These are phyloP conservation scores for Coleophoma crateriformis DNA, from an alignment of 2,329 filamentous ascomycete genomes.

Conservation along the genomic window DNA sequence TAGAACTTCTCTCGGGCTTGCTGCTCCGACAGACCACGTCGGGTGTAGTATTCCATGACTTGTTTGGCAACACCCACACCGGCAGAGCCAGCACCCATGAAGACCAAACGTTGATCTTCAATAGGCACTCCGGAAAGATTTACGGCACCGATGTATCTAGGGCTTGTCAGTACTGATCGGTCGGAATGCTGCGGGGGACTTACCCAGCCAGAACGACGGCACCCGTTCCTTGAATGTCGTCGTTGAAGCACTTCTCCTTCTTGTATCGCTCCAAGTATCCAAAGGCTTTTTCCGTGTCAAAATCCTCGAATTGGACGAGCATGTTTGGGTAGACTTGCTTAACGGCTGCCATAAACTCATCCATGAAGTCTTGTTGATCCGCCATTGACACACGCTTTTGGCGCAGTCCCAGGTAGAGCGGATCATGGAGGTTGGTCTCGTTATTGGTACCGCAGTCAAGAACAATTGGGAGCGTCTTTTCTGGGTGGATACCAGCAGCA, in stretches of 20 bases:
- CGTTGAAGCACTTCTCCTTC: conserved; percentile 95
- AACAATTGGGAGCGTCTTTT: conserved; percentile 70
- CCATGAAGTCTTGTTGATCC: conserved; percentile 86
- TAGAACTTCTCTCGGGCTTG: conserved; percentile 89
- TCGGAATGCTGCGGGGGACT: conserved; percentile 15
- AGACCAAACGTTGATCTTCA: conserved; percentile 89
- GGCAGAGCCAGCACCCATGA: conserved; percentile 91
- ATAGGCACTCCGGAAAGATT: conserved; percentile 80
- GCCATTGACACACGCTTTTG: conserved; percentile 72
- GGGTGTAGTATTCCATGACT: conserved; percentile 94
- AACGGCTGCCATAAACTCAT: conserved; percentile 92
- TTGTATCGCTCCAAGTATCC: conserved; percentile 87
- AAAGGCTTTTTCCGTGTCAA: conserved; percentile 90
- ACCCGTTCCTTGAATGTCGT: conserved; percentile 96
- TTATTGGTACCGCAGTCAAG: conserved; percentile 63
- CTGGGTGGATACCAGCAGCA: conserved; percentile 89
- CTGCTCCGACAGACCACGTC: conserved; percentile 82
- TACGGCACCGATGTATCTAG: conserved; percentile 61
- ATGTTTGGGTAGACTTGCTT: conserved; percentile 63
- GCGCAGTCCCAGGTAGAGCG: conserved; percentile 85
- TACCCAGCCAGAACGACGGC: conserved; percentile 86
- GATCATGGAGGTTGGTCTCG: conserved; percentile 59
- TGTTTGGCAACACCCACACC: conserved; percentile 98
- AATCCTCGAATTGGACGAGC: conserved; percentile 93
- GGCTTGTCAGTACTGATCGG: too few relatives aligned